These are phyloP conservation scores for Komagataella populi DNA, from an alignment of 805 yeast species.

Conservation along the genomic window DNA sequence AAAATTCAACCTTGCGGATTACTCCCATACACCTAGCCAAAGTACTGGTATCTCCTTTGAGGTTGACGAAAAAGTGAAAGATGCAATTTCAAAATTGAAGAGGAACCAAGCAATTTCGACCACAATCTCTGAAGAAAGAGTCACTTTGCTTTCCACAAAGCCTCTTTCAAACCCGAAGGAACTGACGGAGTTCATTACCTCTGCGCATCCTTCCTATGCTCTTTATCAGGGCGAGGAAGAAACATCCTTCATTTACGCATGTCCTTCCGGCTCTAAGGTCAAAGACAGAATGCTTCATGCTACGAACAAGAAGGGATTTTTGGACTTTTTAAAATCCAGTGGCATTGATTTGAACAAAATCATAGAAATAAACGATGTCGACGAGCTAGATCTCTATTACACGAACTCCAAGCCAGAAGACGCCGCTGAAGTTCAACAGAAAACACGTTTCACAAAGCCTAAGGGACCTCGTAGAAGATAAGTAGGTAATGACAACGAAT, in stretches of 20 bases:
- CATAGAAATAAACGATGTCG: conserved; percentile 62
- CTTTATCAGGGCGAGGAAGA: conserved; percentile 28
- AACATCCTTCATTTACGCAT: conserved; percentile 56
- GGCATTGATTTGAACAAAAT: conserved; percentile 27
- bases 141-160: conserved; percentile 11
- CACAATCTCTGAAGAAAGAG: conserved; percentile 25
- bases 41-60: conserved; percentile 4
- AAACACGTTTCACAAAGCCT: conserved; percentile 42
- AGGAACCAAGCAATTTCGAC: conserved; percentile 28
- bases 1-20: conserved; percentile 9
- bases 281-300: conserved; percentile 91
- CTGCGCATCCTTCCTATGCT: conserved; percentile 43
- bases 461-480: conserved; percentile 54
- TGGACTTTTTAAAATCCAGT: conserved; percentile 28
- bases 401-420: conserved; percentile 4
- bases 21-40: conserved; percentile 1
- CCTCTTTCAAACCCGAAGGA: conserved; percentile 6
- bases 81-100: conserved; percentile 5
- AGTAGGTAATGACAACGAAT: neutral
- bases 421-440: conserved; percentile 6
- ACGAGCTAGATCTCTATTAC: conserved; percentile 42
- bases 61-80: conserved; percentile 3
- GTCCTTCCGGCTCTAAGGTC: conserved; percentile 85
- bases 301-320: conserved; percentile 53
- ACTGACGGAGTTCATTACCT: conserved; percentile 19